Conservation (phyloP, 805 yeast species). For the Scheffersomyces spartinae region DNA sequence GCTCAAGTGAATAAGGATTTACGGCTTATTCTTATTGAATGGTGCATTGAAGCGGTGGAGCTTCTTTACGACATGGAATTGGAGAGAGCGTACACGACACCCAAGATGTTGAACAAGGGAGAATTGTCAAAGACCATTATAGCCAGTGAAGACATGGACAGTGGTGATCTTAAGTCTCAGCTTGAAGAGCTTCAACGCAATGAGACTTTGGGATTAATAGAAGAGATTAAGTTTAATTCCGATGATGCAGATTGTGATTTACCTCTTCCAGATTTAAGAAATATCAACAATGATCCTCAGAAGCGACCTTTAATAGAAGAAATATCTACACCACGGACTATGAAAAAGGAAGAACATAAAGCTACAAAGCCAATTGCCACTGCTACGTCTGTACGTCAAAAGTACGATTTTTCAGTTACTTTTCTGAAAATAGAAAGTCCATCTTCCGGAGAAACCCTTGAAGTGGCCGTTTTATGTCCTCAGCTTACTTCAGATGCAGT, state of each 20-base stretch:
- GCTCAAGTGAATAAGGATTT: constrained; percentile 46
- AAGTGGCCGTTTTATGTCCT: too few species aligned
- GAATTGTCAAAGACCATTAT: constrained; percentile 34
- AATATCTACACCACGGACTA: neutral
- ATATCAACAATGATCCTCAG: neutral
- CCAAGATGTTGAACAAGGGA: constrained; percentile 69
- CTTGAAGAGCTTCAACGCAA: constrained; percentile 23
- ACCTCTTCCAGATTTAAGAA: constrained; percentile 1
- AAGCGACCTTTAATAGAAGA: neutral
- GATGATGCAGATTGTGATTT: constrained; percentile 4
- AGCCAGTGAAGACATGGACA: constrained; percentile 30
- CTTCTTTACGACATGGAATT: constrained; percentile 34
- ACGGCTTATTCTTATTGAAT: constrained; percentile 58
- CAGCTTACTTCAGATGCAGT: too few species aligned
- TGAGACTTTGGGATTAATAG: constrained; percentile 32
- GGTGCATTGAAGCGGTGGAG: constrained; percentile 78
- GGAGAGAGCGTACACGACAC: constrained; percentile 54
- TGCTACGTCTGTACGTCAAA: too few species aligned
- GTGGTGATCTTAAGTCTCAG: constrained; percentile 23
- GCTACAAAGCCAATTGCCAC: too few species aligned
- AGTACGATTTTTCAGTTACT: too few species aligned
- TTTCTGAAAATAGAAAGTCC: too few species aligned
- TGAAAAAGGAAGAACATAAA: neutral
- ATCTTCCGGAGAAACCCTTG: too few species aligned
- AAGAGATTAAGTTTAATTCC: constrained; percentile 20